A percentile compares a stretch with the other conserved stretches of the same genome.
Conservation (phyloP, 2,329 filamentous ascomycete genomes). For the Davidsoniella eucalypti region DNA sequence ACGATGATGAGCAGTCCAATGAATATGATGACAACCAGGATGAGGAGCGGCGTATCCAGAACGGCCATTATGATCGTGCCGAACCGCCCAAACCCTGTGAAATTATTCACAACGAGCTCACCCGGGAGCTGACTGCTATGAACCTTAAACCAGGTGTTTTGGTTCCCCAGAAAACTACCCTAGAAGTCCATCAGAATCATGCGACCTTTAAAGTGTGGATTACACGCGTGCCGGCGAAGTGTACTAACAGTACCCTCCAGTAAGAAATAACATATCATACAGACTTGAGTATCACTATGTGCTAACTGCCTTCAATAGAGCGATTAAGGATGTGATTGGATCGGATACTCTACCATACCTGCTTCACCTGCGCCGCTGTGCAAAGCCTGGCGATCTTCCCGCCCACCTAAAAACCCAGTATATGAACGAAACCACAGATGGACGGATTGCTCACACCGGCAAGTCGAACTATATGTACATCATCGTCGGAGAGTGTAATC, state of each 20-base stretch:
- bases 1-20: slow-evolving; percentile 5
- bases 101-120: slow-evolving; percentile 21
- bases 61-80: slow-evolving; percentile 12
- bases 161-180: slow-evolving; percentile 46
- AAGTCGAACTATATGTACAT: slow-evolving; percentile 47
- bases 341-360: slow-evolving; percentile 47
- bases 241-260: slow-evolving; percentile 34
- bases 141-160: slow-evolving; percentile 32
- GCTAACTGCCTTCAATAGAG: slow-evolving; percentile 2
- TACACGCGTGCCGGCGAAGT: slow-evolving; percentile 54
- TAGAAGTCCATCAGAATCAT: slow-evolving; percentile 45
- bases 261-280: neutral
- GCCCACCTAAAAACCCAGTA: slow-evolving; percentile 44
- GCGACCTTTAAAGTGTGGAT: slow-evolving; percentile 48
- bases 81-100: slow-evolving; percentile 13
- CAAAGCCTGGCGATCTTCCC: slow-evolving; percentile 53
- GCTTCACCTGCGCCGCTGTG: slow-evolving; percentile 59
- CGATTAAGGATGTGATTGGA: slow-evolving; percentile 12
- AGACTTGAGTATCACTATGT: neutral
- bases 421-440: slow-evolving; percentile 39
- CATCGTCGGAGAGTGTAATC: slow-evolving; percentile 28
- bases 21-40: slow-evolving; percentile 12
- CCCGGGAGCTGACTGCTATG: slow-evolving; percentile 21
- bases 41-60: slow-evolving; percentile 9
- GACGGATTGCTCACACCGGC: slow-evolving; percentile 39